A percentile compares a stretch with the other conserved stretches of the same genome.
Evolutionary conservation across 176 grass and related monocot species (phyloP).

Genomic region (Rhynchospora tenuis): DNA sequence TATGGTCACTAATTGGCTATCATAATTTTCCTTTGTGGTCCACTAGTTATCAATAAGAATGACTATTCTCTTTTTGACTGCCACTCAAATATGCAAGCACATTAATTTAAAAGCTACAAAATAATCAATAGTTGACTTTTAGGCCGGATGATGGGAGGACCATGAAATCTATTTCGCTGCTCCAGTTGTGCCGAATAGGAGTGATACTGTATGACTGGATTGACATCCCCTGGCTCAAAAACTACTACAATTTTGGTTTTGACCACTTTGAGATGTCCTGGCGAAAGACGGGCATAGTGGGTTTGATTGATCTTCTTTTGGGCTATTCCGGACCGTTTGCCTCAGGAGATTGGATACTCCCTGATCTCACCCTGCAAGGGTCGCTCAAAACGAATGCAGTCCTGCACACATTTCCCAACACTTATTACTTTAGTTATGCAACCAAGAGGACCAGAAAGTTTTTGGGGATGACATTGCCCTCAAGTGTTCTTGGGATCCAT

Average conservation of each 20-base stretch:
- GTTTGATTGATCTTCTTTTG: constrained; percentile 69
- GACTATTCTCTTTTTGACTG: background rate
- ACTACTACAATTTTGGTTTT: constrained; percentile 96
- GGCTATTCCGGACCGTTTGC: constrained; percentile 75
- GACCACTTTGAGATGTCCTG: constrained; percentile 90
- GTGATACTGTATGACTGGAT: constrained; percentile 96
- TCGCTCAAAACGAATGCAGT: constrained; percentile 57
- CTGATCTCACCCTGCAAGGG: constrained; percentile 91
- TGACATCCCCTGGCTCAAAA: constrained; percentile 82
- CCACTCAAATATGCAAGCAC: background rate
- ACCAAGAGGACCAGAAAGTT: constrained; percentile 87
- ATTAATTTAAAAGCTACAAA: background rate
- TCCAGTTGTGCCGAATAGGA: constrained; percentile 81
- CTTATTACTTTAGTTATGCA: constrained; percentile 98
- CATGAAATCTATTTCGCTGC: constrained; percentile 76
- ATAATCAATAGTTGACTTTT: constrained; percentile 20
- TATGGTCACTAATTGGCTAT: background rate
- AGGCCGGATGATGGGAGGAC: constrained; percentile 79
- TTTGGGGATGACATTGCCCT: constrained; percentile 73
- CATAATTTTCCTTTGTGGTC: background rate
- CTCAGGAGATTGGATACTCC: constrained; percentile 88
- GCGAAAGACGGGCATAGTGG: constrained; percentile 61
- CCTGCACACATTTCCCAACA: constrained; percentile 71
- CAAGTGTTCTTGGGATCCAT: constrained; percentile 76
- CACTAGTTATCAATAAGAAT: background rate